These are phyloP conservation scores for Crucihimalaya himalaica DNA, from an alignment of 345 rosid genomes.

Conservation along the genomic window DNA sequence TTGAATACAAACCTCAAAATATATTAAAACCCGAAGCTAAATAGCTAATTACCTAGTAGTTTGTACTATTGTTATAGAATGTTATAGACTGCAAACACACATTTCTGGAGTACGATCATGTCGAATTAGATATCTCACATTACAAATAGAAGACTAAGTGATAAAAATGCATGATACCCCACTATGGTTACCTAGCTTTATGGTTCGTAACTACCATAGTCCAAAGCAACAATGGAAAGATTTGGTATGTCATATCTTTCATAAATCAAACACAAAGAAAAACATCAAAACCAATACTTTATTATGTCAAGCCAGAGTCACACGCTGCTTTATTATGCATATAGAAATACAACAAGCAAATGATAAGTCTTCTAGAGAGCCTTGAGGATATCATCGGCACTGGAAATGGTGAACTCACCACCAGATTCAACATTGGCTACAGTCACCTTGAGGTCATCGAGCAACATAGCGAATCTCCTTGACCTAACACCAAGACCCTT, in stretches of 20 bases:
- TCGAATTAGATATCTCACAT: too few species aligned
- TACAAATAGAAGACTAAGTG: too few species aligned
- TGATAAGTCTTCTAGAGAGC: constrained; percentile 48
- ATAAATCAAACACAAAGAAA: background rate
- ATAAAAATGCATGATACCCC: too few species aligned
- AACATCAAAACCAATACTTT: background rate
- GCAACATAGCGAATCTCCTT: constrained; percentile 79
- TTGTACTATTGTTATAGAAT: too few species aligned
- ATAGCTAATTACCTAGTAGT: too few species aligned
- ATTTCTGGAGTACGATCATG: too few species aligned
- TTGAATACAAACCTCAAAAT: too few species aligned
- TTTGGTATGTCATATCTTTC: background rate
- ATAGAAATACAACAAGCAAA: background rate
- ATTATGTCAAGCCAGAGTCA: background rate
- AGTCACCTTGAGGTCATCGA: constrained; percentile 88
- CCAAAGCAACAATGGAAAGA: background rate
- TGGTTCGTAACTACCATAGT: background rate
- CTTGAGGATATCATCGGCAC: constrained; percentile 82
- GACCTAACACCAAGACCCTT: constrained; percentile 90
- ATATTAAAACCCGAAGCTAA: too few species aligned
- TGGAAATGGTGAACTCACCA: constrained; percentile 84
- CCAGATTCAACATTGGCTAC: constrained; percentile 89
- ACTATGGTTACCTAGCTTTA: background rate
- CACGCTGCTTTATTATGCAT: constrained; percentile 21
- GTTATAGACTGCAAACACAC: too few species aligned